Evolutionary conservation across 2,329 filamentous ascomycete species (phyloP), one percentile per base, ranked within the genome.

Genomic region (Colletotrichum gigasporum): DNA sequence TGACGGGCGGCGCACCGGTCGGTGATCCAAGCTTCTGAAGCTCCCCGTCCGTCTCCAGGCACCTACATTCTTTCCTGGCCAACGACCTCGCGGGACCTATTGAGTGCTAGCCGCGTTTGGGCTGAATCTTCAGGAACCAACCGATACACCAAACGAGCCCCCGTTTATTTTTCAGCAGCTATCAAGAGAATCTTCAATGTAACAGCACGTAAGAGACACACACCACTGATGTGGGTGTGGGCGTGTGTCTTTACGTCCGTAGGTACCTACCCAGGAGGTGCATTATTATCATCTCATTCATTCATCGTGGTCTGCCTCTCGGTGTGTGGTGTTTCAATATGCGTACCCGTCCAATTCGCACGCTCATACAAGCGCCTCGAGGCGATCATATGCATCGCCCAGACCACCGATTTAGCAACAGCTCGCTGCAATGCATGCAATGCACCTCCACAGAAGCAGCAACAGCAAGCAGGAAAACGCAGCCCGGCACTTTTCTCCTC

Each of bases 21-120:
- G 0, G 11, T 10, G 41, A 28, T 24, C 37, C 41, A 47, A 47
- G 41, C 41, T 24, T 56, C 30, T 56, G 28, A 47, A 45, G 14
- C 37, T 12, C 39, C 2, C 7, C 7, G n/a, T 22, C 16, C 52
- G 3, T 24, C 12, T n/a, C 5, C 53, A 56, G 53, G 53, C 53
- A 56, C 41, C 53, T 45, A 56, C 53, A 47, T 56, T 56, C 10
- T 47, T 30, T 24, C n/a, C n/a, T n/a, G n/a, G n/a, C n/a, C n/a
- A n/a, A 11, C 24, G 24, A 26, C 22, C 20, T n/a, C n/a, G 5
- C 12, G 39, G 28, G 37, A 26, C 10, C 41, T n/a, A n/a, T n/a
- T n/a, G n/a, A n/a, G n/a, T n/a, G n/a, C n/a, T 37, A 35, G 28
- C 53, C 26, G 24, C n/a, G 16, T 7, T 30, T 34, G 30, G 41